Evolutionary conservation across 768 basidiomycete species (phyloP), one percentile per base, ranked within the genome.

Genomic region (Termitomyces sp.): DNA sequence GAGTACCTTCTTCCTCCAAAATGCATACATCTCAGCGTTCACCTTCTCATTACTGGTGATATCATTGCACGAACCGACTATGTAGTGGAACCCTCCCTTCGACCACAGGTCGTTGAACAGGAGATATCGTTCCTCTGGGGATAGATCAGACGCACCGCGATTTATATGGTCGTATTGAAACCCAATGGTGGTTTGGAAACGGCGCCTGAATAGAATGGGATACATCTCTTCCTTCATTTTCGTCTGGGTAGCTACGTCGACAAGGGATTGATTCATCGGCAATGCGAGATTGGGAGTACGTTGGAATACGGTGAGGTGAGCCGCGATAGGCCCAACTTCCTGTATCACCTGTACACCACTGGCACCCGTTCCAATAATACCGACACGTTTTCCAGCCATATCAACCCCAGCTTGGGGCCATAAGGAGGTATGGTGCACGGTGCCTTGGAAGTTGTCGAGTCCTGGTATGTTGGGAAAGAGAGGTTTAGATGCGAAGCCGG

Each of bases 341-440:
- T 71, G 68, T 17, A 71, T 68, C 56, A 37, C 69, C 59, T 69
- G 15, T 10, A 45, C 43, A 20, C 43, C 43, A 4, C 43, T 45
- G n/a, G 43, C 43, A 45, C 43, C 43, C 8, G 69, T 68, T 1
- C 70, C 46, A 25, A 47, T 25, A 5, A 72, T 64, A 0, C 65
- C 71, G 29, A 72, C 64, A 5, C 68, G 69, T 54, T 72, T 72
- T 14, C 67, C 66, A 5, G 57, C n/a, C 8, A 68, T 42, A 9
- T 45, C n/a, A 10, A 45, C 9, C 43, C 43, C 43, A 20, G n/a
- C 43, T 45, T 45, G 43, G n/a, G 17, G 68, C 71, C 71, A 72
- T 15, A 37, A 48, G 4, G 46, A 3, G 25, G 46, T 47, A 62
- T 72, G 71, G 52, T 68, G 59, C 20, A 61, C 53, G 31, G 60